Evolutionary conservation across 139 green algal genomes (phyloP).

Genomic region (Picochlorum sp.): DNA sequence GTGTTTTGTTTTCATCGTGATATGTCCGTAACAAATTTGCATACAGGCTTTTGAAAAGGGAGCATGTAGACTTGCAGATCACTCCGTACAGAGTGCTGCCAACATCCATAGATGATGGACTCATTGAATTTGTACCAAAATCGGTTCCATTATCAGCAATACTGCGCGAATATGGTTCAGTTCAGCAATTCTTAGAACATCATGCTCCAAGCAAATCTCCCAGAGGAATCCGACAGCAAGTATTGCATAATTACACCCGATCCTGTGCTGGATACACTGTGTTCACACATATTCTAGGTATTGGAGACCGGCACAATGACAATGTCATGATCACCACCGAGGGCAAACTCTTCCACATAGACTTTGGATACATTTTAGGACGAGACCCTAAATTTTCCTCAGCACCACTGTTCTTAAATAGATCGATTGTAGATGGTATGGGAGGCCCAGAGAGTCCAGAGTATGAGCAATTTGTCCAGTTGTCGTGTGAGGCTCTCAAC

Average conservation of each 20-base stretch:
- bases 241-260: conserved; percentile 81
- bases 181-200: conserved; percentile 68
- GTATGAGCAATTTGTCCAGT: conserved; percentile 58
- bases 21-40: background rate
- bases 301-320: conserved; percentile 92
- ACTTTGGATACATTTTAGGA: conserved; percentile 95
- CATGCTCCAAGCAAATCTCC: conserved; percentile 56
- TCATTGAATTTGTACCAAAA: conserved; percentile 88
- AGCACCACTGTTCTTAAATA: conserved; percentile 89
- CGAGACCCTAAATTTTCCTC: conserved; percentile 94
- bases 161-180: conserved; percentile 72
- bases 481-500: conserved; percentile 92
- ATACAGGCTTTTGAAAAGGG: conserved; percentile 75
- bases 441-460: conserved; percentile 62
- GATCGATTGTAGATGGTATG: conserved; percentile 92
- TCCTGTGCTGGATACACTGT: conserved; percentile 93
- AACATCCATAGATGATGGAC: conserved; percentile 70
- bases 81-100: conserved; percentile 88
- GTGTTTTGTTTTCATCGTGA: background rate
- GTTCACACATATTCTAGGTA: conserved; percentile 94
- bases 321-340: conserved; percentile 88
- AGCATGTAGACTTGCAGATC: conserved; percentile 72
- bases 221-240: conserved; percentile 57
- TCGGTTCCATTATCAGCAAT: conserved; percentile 58
- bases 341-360: conserved; percentile 92